Evolutionary conservation across 768 basidiomycete species (phyloP).

Genomic region (Mrakia frigida): DNA sequence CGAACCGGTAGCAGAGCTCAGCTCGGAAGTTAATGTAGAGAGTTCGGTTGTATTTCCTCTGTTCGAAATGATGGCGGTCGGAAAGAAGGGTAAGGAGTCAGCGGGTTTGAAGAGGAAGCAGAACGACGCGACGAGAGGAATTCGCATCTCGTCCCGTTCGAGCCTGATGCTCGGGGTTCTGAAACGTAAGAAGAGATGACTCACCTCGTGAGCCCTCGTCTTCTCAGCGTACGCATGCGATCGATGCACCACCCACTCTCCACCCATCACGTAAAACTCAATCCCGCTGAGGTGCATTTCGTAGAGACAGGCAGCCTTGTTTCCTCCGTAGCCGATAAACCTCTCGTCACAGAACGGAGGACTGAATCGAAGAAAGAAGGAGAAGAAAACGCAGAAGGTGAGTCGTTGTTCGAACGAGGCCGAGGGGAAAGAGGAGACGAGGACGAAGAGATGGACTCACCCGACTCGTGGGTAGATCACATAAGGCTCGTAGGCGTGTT

Average conservation of each 20-base stretch:
- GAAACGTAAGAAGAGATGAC: conserved; percentile 13
- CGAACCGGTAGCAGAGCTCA: conserved; percentile 64
- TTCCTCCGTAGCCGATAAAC: conserved; percentile 84
- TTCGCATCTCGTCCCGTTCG: neutral
- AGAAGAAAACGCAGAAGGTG: too few species aligned
- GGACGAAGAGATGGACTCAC: too few species aligned
- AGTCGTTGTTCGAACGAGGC: too few species aligned
- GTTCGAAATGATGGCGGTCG: neutral
- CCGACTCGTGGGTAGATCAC: conserved; percentile 54
- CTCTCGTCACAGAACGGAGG: conserved; percentile 63
- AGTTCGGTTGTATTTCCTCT: conserved; percentile 72
- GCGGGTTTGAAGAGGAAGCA: neutral
- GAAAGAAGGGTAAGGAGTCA: neutral
- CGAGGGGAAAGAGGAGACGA: too few species aligned
- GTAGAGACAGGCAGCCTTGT: conserved; percentile 87
- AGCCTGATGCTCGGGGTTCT: neutral
- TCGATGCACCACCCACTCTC: conserved; percentile 86
- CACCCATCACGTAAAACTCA: conserved; percentile 72
- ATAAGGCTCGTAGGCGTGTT: conserved; percentile 83
- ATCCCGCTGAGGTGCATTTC: conserved; percentile 86
- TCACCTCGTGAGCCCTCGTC: conserved; percentile 64
- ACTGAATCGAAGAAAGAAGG: neutral
- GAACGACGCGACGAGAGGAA: neutral
- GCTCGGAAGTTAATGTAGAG: conserved; percentile 73
- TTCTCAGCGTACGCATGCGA: conserved; percentile 75